phyloP scores from a whole-genome alignment of 345 rosid genomes.

The Salix dunnii region DNA sequence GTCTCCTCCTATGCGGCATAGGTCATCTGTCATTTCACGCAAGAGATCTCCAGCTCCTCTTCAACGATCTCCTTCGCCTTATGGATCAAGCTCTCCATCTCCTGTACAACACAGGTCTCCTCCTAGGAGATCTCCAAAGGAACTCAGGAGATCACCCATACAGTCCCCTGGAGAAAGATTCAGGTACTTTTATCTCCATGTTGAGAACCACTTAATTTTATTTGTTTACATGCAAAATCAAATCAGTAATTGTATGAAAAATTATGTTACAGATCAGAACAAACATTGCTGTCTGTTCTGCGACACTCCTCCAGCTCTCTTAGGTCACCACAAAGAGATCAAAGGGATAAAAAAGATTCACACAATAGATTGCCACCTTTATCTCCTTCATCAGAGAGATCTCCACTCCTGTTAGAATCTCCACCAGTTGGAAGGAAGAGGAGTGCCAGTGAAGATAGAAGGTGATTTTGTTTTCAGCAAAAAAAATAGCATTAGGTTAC shows the following conservation, averaged over 20 bases:
- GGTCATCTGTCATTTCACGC: slow-evolving; percentile 35
- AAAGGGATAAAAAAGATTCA: slow-evolving; percentile 19
- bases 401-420: slow-evolving; percentile 23
- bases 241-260: background rate
- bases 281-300: slow-evolving; percentile 21
- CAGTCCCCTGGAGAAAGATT: slow-evolving; percentile 43
- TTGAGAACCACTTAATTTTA: background rate
- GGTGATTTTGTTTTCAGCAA: slow-evolving; percentile 23
- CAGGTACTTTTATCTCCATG: slow-evolving; percentile 38
- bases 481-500: background rate
- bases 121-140: slow-evolving; percentile 36
- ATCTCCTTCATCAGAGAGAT: slow-evolving; percentile 31
- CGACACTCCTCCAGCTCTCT: slow-evolving; percentile 13
- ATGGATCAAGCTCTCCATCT: slow-evolving; percentile 46
- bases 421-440: slow-evolving; percentile 21
- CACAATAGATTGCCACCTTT: slow-evolving; percentile 8
- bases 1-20: slow-evolving; percentile 23
- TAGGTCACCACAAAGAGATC: slow-evolving; percentile 18
- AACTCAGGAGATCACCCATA: slow-evolving; percentile 35
- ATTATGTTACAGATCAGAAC: slow-evolving; percentile 20
- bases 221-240: background rate
- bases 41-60: slow-evolving; percentile 42
- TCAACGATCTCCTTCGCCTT: slow-evolving; percentile 40
- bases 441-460: slow-evolving; percentile 28
- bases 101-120: slow-evolving; percentile 39